These are phyloP conservation scores for Cnidoscolus chayamansa DNA, from an alignment of 441 rosid genomes.

Conservation along the genomic window DNA sequence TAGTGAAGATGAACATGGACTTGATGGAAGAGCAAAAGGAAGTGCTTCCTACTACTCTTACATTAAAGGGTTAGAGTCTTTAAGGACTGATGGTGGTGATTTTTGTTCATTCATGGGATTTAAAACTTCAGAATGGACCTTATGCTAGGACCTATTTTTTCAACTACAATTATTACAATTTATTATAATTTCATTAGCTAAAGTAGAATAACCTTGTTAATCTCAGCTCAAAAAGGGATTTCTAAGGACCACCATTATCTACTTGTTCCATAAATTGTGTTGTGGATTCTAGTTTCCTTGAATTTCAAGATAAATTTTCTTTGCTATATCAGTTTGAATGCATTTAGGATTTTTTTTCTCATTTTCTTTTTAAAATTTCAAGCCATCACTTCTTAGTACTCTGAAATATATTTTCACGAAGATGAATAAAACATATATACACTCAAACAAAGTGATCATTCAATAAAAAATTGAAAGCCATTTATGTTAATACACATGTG, in stretches of 20 bases:
- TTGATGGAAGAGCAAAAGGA: conserved; percentile 28
- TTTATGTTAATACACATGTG: too few species aligned
- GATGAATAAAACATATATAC: background rate
- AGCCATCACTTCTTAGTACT: background rate
- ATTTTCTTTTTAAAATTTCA: background rate
- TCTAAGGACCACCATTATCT: conserved; percentile 4
- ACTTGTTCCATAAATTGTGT: conserved; percentile 15
- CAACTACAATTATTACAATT: too few species aligned
- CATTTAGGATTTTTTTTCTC: background rate
- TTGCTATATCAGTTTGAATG: background rate
- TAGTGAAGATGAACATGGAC: conserved; percentile 9
- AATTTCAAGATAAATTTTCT: conserved; percentile 3
- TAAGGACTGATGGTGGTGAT: conserved; percentile 61
- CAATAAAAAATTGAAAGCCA: background rate
- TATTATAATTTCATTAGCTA: too few species aligned
- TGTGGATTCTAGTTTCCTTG: conserved; percentile 7
- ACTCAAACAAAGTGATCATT: background rate
- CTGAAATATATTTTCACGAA: background rate
- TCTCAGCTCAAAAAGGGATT: too few species aligned
- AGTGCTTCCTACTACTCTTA: conserved; percentile 19
- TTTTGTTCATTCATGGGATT: conserved; percentile 65
- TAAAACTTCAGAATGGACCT: conserved; percentile 7
- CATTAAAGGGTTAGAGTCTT: conserved; percentile 59
- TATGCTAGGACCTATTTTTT: too few species aligned
- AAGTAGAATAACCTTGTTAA: too few species aligned